Evolutionary conservation across 164 flowering plant genomes (phyloP).

Genomic region (Stephania cephalantha): DNA sequence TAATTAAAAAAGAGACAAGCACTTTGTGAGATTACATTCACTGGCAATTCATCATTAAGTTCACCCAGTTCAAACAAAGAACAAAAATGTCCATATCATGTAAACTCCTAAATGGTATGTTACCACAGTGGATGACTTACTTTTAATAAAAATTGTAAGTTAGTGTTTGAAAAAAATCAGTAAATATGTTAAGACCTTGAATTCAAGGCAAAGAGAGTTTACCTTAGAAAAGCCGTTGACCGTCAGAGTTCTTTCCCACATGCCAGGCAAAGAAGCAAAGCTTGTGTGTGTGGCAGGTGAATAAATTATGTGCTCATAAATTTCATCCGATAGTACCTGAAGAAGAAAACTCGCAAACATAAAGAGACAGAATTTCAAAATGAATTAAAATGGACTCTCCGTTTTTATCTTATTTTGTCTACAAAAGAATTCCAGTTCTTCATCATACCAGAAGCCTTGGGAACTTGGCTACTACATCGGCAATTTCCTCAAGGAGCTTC

Average conservation of each 20-base stretch:
- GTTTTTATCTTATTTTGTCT: not conserved
- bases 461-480: constrained; percentile 68
- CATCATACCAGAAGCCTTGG: constrained; percentile 81
- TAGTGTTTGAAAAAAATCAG: not conserved
- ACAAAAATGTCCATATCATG: not conserved
- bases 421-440: not conserved
- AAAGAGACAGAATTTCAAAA: not conserved
- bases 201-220: not conserved
- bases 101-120: not conserved
- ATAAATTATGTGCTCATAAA: constrained; percentile 92
- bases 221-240: constrained; percentile 98
- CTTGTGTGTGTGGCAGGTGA: constrained; percentile 86
- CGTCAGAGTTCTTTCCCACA: constrained; percentile 93
- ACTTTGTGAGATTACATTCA: not conserved
- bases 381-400: not conserved
- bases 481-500: constrained; percentile 77
- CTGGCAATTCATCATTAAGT: not conserved
- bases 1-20: not conserved
- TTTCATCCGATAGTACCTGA: constrained; percentile 93
- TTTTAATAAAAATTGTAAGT: too few species aligned
- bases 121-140: too few species aligned
- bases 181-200: not conserved
- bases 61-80: not conserved
- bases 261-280: constrained; percentile 96
- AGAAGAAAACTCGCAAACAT: not conserved